Percentiles rank a stretch among this genome's conserved stretches.
These are phyloP conservation scores for Aegilops umbellulata DNA, from an alignment of 176 grass and related monocot species.

Conservation along the genomic window DNA sequence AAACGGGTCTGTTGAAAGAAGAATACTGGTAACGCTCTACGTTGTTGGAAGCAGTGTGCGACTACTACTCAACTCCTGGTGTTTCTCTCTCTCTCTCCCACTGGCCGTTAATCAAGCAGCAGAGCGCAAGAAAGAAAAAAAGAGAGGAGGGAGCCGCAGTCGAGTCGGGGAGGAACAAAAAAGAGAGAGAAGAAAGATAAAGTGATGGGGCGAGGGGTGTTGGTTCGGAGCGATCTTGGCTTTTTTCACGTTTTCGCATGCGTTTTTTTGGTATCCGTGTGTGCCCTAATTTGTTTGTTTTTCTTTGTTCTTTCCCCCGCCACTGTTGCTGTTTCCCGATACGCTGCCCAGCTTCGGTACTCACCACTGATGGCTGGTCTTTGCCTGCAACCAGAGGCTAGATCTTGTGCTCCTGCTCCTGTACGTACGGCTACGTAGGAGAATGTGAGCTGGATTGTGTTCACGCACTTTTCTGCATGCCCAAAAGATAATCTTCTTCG, in stretches of 20 bases:
- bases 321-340: conserved; percentile 43
- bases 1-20: conserved; percentile 19
- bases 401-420: conserved; percentile 35
- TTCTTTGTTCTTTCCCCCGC: conserved; percentile 22
- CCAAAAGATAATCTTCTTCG: not conserved
- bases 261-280: conserved; percentile 23
- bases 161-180: conserved; percentile 6
- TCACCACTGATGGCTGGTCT: conserved; percentile 24
- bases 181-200: conserved; percentile 15
- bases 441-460: conserved; percentile 17
- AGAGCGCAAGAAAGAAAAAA: conserved; percentile 1
- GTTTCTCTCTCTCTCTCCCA: not conserved
- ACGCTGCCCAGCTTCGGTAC: conserved; percentile 26
- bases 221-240: conserved; percentile 17
- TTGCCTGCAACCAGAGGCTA: conserved; percentile 8
- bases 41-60: conserved; percentile 21
- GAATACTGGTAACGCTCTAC: not conserved
- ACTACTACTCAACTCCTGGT: not conserved
- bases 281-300: conserved; percentile 37
- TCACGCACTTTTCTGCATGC: conserved; percentile 13
- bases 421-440: not conserved
- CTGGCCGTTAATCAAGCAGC: not conserved
- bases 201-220: not conserved
- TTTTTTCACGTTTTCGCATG: conserved; percentile 18
- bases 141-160: not conserved